Base-by-base conservation (phyloP, 2,329 filamentous ascomycete species). In the Phialophora verrucosa region DNA sequence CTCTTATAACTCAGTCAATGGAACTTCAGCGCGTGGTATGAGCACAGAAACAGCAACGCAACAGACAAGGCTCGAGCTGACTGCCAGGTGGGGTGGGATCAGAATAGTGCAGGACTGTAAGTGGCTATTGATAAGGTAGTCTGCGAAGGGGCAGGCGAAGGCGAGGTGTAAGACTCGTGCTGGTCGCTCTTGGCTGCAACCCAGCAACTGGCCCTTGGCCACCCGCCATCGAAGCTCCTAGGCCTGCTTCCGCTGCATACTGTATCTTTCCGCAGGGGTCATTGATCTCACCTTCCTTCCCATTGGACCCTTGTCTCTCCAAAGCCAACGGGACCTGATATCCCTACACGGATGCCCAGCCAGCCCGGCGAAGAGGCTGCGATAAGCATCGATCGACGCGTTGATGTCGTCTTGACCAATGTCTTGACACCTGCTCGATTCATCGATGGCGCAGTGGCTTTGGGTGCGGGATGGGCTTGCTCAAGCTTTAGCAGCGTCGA, bases 81-180 rank as follows among this genome's bases (percentile, higher is more conserved):
- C 59, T n/a, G 47, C 20, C 29, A 38, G 31, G 29, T 50, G 58
- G 58, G 32, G 47, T 53, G 38, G 49, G 27, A 61, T 61, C 49
- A 27, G 29, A 38, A 42, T 17, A 38, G 50, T 17, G 29, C 47
- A 53, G 17, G 29, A 5, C 59, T 61, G 59, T 61, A 49, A 61
- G 49, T 61, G 59, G 59, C 50, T 61, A 49, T 51, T 61, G 59
- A 61, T 61, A 61, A 61, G 59, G 59, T 20, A 44, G 38, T n/a
- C 17, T n/a, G 38, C n/a, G 38, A 54, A 47, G 42, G 38, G 57
- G 44, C 29, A 51, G 47, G 38, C 38, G 38, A 44, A 61, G 49
- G 59, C 49, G 59, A 53, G 32, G 1, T 51, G 59, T 53, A 54
- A 61, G 29, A 42, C 59, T 27, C n/a, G 3, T 27, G 25, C 25